Base-by-base conservation (phyloP, 163 green algal genomes). In the Chlorella variabilis region DNA sequence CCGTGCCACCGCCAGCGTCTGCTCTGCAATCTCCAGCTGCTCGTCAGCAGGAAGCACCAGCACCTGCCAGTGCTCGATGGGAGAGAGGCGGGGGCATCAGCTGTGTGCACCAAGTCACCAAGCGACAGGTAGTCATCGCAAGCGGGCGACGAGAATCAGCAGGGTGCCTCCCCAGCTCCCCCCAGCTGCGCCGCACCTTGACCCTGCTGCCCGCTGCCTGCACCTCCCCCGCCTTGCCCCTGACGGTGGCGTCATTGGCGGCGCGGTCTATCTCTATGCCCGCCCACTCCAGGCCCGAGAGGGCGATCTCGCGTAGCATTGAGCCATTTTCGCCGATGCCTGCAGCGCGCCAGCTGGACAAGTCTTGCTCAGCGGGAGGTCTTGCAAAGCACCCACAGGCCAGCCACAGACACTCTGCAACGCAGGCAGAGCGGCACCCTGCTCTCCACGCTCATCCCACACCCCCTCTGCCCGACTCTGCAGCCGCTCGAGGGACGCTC, bases 41-140 rank as follows among this genome's bases (percentile, higher is more conserved):
- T 98, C 95, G 77, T 98, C 94, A 3, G 95, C 98, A 1, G 94
- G 95, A 2, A 98, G 86, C 11, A 98, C 92, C 75, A 97, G 81
- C 63, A 97, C 84, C 67, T 91, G 87, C 20, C 25, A 36, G 20
- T 9, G 1, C 2, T 41, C 33, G 39, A 7, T 6, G 1, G 66
- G 33, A 56, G 65, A 33, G 65, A 17, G 65, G 27, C 23, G 36
- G 18, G 15, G 34, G 2, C 54, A 63, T 63, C 23, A 63, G 54
- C 5, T 63, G 54, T 54, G 18, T 63, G 54, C 54, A 15, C 20
- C 54, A 63, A n/a, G 23, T 63, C 54, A 9, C 54, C 18, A n/a
- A 63, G 54, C 18, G 23, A 63, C 23, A 54, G 45, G 45, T 54
- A 11, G 45, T 54, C 11, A 11, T 11, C 45, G 11, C 45, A 11